phyloP scores from a whole-genome alignment of 306 rosid species.

The Citrullus amarus region DNA sequence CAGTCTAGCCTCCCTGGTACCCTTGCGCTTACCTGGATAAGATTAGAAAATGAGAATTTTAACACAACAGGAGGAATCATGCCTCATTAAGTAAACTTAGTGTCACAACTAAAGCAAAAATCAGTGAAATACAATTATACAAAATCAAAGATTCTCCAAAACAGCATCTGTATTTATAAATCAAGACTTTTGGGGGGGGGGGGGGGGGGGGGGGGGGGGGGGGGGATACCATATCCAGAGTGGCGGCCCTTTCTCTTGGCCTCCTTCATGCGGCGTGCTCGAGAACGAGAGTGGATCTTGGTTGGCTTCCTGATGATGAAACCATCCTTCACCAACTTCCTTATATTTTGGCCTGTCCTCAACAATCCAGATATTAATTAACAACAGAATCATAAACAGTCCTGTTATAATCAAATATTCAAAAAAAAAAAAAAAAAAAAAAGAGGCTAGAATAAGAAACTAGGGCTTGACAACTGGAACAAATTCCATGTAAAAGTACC shows the following conservation, averaged over 20 bases:
- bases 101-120: not conserved
- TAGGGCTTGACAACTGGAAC: not conserved
- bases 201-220: not conserved
- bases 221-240: constrained; percentile 71
- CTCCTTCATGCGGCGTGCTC: constrained; percentile 90
- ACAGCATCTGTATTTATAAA: not conserved
- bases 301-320: constrained; percentile 97
- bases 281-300: constrained; percentile 92
- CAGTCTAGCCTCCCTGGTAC: constrained; percentile 96
- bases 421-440: no score
- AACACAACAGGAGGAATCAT: not conserved
- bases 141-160: not conserved
- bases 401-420: not conserved
- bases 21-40: constrained; percentile 73
- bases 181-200: not conserved
- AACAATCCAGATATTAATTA: not conserved
- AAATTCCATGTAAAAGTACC: not conserved
- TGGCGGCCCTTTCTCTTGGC: constrained; percentile 97
- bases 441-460: not conserved
- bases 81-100: not conserved
- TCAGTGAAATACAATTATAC: not conserved
- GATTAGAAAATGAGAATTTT: not conserved
- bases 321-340: constrained; percentile 97
- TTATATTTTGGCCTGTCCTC: constrained; percentile 73
- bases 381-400: not conserved